Conservation (phyloP, 495 filamentous ascomycete genomes). For the Annulohypoxylon stygium region DNA sequence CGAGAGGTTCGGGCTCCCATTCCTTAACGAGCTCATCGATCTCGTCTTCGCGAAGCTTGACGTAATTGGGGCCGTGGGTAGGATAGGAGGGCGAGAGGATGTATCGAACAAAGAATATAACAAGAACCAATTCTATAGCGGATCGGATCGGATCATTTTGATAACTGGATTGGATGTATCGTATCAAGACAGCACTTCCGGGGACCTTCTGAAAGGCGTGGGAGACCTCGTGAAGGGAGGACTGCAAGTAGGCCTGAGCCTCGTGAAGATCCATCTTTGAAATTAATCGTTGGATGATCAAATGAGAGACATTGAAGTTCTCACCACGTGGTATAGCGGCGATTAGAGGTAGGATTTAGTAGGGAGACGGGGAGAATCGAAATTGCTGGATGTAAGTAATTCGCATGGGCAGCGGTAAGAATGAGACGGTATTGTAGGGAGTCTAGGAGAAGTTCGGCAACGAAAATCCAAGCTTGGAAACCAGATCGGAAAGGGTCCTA, state of each 20-base stretch:
- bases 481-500: conserved; percentile 32
- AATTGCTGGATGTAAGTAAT: conserved; percentile 17
- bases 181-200: conserved; percentile 91
- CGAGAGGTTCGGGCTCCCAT: conserved; percentile 94
- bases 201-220: conserved; percentile 87
- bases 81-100: conserved; percentile 91
- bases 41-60: conserved; percentile 91
- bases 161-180: conserved; percentile 96
- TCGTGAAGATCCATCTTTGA: conserved; percentile 83
- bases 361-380: neutral
- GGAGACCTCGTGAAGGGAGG: conserved; percentile 74
- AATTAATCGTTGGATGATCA: conserved; percentile 6
- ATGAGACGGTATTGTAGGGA: conserved; percentile 28
- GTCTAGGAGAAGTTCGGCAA: conserved; percentile 28
- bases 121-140: conserved; percentile 92
- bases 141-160: conserved; percentile 96
- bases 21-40: conserved; percentile 98
- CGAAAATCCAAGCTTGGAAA: conserved; percentile 9
- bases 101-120: conserved; percentile 96
- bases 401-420: neutral
- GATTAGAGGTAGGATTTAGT: conserved; percentile 16
- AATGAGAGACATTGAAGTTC: conserved; percentile 21
- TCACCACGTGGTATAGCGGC: conserved; percentile 12
- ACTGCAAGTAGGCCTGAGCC: conserved; percentile 75
- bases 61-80: conserved; percentile 86